Base-by-base conservation (phyloP, 2,329 filamentous ascomycete genomes). In the Tolypocladium tropicale region DNA sequence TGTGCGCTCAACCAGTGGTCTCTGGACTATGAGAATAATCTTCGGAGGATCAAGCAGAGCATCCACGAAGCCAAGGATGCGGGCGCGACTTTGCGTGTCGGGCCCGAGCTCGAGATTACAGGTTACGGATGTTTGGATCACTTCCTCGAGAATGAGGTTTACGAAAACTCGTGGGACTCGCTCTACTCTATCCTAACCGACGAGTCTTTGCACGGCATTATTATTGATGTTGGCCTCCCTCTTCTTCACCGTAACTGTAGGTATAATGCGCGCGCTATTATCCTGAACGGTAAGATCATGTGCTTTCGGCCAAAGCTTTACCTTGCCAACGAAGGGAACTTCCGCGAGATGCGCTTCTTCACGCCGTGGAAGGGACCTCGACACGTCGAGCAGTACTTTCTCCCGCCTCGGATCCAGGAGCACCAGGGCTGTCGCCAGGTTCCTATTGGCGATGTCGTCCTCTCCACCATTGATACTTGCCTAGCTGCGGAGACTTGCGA, bases 281-380 rank as follows among this genome's bases (percentile, higher is more conserved):
- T 46, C 43, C 43, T 46, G 23, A 25, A 46, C 9, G 43, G 43
- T 25, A 46, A 46, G 23, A 46, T 46, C 18, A 23, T 46, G 23
- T 46, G 36, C n/a, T 25, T 56, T 10, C 51, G 43, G 2, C 43
- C 43, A 2, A 46, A 46, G 43, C 21, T 46, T 5, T 46, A 46
- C 9, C 48, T 56, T 14, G 55, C 55, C 36, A 52, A 52, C 36
- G 55, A 56, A 14, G 55, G 55, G n/a, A 46, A 51, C 43, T 56
- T 51, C 23, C 55, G 55, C 10, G 55, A 56, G 43, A 48, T 49
- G 10, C 43, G 55, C n/a, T 49, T 43, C 46, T 56, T 56, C 37
- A 56, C 55, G n/a, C 43, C 55, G 2, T 56, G 55, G 55, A 32
- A n/a, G 30, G 46, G 50, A 46, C 33, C 33, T 4, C 7, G 52